phyloP scores from a whole-genome alignment of 345 rosid genomes.

The Brassica carinata region DNA sequence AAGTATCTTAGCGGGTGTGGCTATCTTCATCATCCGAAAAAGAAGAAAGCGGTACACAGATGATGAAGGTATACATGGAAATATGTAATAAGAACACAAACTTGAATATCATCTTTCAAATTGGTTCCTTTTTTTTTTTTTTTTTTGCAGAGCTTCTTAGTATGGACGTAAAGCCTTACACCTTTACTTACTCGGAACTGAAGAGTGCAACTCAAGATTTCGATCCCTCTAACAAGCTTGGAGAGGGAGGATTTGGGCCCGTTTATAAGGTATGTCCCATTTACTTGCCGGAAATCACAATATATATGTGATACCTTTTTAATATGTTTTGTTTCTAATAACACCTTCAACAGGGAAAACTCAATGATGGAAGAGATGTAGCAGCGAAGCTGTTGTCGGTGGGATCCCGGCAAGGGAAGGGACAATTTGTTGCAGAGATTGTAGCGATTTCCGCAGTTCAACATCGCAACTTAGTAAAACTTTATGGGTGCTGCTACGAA shows the following conservation, averaged over 20 bases:
- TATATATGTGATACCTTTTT: background rate
- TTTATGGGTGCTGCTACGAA: slow-evolving; percentile 44
- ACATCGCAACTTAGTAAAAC: slow-evolving; percentile 46
- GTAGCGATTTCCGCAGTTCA: slow-evolving; percentile 43
- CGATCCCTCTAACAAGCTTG: slow-evolving; percentile 59
- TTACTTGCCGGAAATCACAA: background rate
- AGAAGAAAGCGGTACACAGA: slow-evolving; percentile 44
- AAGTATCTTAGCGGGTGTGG: slow-evolving; percentile 38
- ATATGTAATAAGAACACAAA: slow-evolving; percentile 3
- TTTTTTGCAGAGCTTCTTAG: slow-evolving; percentile 50
- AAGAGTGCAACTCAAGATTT: slow-evolving; percentile 69
- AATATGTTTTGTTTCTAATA: background rate
- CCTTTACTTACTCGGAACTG: slow-evolving; percentile 61
- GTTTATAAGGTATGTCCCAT: slow-evolving; percentile 55
- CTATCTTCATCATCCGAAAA: slow-evolving; percentile 41
- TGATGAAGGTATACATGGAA: slow-evolving; percentile 63
- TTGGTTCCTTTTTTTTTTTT: background rate
- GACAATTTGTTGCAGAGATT: slow-evolving; percentile 69
- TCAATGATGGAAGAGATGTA: slow-evolving; percentile 46
- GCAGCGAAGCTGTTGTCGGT: slow-evolving; percentile 69
- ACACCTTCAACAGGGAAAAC: slow-evolving; percentile 38
- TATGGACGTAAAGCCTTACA: slow-evolving; percentile 58
- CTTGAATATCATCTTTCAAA: background rate
- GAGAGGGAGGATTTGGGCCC: slow-evolving; percentile 85
- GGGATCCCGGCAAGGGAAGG: slow-evolving; percentile 71